Base-by-base conservation (phyloP, 1,284 basidiomycete species). In the Melampsora abietis-canadensis region DNA sequence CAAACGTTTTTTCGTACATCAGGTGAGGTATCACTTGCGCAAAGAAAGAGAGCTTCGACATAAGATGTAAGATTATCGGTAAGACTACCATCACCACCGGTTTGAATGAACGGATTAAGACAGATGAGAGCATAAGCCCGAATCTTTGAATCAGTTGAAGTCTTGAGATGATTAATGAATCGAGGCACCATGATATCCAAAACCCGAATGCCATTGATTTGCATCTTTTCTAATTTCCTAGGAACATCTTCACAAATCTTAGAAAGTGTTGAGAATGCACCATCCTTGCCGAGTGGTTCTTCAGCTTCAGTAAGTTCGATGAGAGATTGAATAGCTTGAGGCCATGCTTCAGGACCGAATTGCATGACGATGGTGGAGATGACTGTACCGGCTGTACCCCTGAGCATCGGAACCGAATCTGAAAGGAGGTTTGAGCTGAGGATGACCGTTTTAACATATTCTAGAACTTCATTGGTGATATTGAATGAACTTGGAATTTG, bases 191-290 rank as follows among this genome's bases (percentile, higher is more conserved):
- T 92, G 82, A 88, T 92, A 83, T 96, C 92, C 76, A 96, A 87
- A 0, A 93, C 91, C 76, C 91, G 87, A 31, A 88, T 88, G 65
- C 92, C 93, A 78, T 87, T 88, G 81, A 98, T 91, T 77, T 93
- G 90, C 78, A 96, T 88, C 54, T 79, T 77, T 82, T 98, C 95
- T 82, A 98, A 87, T 83, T 95, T 94, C 77, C 91, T 88, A 5
- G 95, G 94, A 78, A 94, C 95, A 82, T 99, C 96, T 84, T 98
- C 93, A 82, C 93, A 95, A 73, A 96, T 90, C 82, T 96, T 97
- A 82, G 94, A 91, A 68, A 98, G 86, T 7, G 94, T 91, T 81
- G 92, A 91, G 84, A 98, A 96, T 17, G 94, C 92, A 65, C 92
- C 92, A 92, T 97, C 79, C 2, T n/a, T 21, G 77, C 73, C 47